A percentile compares a stretch with the other conserved stretches of the same genome.
phyloP scores from a whole-genome alignment of 192 early-diverging fungal genomes.

The Coemansia sp. region DNA sequence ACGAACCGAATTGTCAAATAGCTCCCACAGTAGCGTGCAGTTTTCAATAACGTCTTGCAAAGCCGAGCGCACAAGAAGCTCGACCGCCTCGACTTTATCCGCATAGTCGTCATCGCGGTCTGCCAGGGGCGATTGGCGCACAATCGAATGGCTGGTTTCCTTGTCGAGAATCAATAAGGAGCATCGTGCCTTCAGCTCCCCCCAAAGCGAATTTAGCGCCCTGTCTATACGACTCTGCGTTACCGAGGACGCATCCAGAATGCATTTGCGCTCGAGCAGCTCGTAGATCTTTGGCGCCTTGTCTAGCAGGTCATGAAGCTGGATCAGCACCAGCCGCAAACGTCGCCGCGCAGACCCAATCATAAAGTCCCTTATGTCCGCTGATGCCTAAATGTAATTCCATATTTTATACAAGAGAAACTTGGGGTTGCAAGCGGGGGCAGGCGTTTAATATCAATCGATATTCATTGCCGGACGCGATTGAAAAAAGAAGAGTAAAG shows the following conservation, averaged over 20 bases:
- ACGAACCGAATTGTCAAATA: slow-evolving; percentile 28
- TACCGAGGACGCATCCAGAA: slow-evolving; percentile 15
- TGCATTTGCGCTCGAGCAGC: slow-evolving; percentile 27
- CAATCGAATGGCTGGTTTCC: slow-evolving; percentile 12
- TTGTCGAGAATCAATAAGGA: slow-evolving; percentile 40
- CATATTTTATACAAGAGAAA: no score
- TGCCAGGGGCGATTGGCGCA: slow-evolving; percentile 9
- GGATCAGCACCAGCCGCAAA: slow-evolving; percentile 37
- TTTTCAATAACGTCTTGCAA: slow-evolving; percentile 16
- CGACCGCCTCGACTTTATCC: slow-evolving; percentile 9
- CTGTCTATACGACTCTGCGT: slow-evolving; percentile 32
- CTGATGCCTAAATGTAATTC: background rate
- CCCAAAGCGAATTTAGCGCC: slow-evolving; percentile 35
- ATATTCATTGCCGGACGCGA: no score
- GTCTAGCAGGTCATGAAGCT: slow-evolving; percentile 36
- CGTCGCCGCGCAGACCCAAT: slow-evolving; percentile 30
- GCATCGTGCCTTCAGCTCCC: slow-evolving; percentile 36
- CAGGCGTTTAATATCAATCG: no score
- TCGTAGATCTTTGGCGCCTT: slow-evolving; percentile 36
- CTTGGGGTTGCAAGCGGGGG: no score
- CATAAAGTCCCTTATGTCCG: slow-evolving; percentile 41
- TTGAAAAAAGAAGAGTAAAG: no score
- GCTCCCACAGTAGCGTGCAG: slow-evolving; percentile 38
- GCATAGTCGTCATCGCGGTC: slow-evolving; percentile 1
- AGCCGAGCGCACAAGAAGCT: slow-evolving; percentile 16